Evolutionary conservation across 768 basidiomycete genomes (phyloP).

Genomic region (Kwoniella sp.): DNA sequence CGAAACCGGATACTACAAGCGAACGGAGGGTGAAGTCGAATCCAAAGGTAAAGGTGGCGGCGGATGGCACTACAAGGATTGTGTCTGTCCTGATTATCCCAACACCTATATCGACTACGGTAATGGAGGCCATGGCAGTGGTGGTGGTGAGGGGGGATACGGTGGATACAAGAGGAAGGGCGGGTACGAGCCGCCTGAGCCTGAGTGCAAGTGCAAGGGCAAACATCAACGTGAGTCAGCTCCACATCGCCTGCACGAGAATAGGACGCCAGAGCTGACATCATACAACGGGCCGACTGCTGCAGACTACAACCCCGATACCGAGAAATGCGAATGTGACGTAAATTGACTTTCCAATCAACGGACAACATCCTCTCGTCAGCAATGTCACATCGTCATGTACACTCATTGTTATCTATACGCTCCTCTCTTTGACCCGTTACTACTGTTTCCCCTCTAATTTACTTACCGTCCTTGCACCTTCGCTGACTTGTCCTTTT

Average conservation of each 20-base stretch:
- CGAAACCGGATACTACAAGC: constrained; percentile 1
- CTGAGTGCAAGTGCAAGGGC: constrained; percentile 17
- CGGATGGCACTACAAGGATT: constrained; percentile 10
- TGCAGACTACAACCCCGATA: constrained; percentile 9
- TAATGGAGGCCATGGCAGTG: neutral
- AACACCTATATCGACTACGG: constrained; percentile 12
- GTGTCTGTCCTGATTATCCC: constrained; percentile 20
- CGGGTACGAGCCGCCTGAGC: neutral
- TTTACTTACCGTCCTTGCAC: too few relatives aligned
- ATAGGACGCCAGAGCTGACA: constrained; percentile 12
- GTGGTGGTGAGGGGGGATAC: neutral
- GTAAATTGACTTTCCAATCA: neutral
- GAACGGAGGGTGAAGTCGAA: constrained; percentile 1
- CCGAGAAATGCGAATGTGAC: constrained; percentile 15
- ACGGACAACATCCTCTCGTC: neutral
- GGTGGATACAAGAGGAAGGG: constrained; percentile 15
- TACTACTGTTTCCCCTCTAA: too few relatives aligned
- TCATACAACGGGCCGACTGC: neutral
- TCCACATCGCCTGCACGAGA: neutral
- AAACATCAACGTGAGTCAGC: constrained; percentile 16
- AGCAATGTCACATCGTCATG: neutral
- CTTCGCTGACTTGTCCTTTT: neutral
- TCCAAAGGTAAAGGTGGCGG: constrained; percentile 5
- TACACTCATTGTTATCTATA: neutral
- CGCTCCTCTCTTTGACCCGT: too few relatives aligned